These are phyloP conservation scores for Rosellinia necatrix DNA, from an alignment of 2,329 filamentous ascomycete species.

Conservation along the genomic window DNA sequence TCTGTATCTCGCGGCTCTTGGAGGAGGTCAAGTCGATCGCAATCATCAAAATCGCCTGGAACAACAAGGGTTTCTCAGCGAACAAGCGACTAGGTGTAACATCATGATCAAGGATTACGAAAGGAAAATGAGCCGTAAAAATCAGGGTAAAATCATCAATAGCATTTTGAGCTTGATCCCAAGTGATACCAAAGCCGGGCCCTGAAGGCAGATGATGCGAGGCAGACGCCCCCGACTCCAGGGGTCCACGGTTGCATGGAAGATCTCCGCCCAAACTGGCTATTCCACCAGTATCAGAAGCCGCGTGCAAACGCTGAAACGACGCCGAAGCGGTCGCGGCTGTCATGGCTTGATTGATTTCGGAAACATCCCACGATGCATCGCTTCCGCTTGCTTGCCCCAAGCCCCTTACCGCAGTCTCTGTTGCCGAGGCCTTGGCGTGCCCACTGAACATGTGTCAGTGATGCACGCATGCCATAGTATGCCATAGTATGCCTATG, in stretches of 20 bases:
- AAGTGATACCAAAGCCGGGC: slow-evolving; percentile 46
- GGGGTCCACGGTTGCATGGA: background rate
- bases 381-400: background rate
- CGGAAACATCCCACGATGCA: background rate
- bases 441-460: slow-evolving; percentile 1
- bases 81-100: slow-evolving; percentile 40
- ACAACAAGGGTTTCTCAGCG: slow-evolving; percentile 45
- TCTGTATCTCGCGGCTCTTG: slow-evolving; percentile 47
- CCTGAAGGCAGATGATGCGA: background rate
- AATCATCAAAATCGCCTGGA: slow-evolving; percentile 46
- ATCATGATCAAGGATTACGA: slow-evolving; percentile 41
- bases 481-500: too few relatives aligned
- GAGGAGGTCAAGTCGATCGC: slow-evolving; percentile 39
- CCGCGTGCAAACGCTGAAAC: background rate
- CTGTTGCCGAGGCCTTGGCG: background rate
- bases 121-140: slow-evolving; percentile 46
- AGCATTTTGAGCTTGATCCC: slow-evolving; percentile 45
- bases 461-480: background rate
- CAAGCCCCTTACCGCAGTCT: background rate
- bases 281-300: background rate
- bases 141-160: slow-evolving; percentile 42
- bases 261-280: background rate
- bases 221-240: background rate
- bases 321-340: background rate
- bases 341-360: background rate